phyloP scores from a whole-genome alignment of 2,329 filamentous ascomycete species.

The Cladorrhinum sp. region DNA sequence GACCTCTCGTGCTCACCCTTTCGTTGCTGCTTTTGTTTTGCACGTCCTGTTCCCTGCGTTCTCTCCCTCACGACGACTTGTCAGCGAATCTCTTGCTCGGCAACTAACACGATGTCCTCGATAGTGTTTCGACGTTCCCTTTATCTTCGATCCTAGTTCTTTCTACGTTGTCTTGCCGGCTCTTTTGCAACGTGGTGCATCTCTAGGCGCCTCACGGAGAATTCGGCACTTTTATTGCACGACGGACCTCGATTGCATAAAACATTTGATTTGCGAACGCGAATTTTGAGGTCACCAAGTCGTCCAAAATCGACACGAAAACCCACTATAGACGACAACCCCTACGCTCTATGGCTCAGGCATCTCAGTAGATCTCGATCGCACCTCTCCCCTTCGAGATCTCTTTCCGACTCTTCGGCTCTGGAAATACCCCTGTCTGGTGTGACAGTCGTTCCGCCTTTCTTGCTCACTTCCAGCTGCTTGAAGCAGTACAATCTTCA shows the following conservation, averaged over 20 bases:
- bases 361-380: slow-evolving; percentile 35
- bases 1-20: not conserved
- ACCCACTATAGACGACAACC: slow-evolving; percentile 13
- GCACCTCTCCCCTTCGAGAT: slow-evolving; percentile 25
- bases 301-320: not conserved
- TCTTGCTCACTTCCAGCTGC: slow-evolving; percentile 34
- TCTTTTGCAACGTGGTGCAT: not conserved
- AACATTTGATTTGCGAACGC: slow-evolving; percentile 1
- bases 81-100: not conserved
- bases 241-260: not conserved
- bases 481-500: slow-evolving; percentile 38
- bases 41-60: not conserved
- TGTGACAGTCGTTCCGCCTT: slow-evolving; percentile 29
- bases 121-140: slow-evolving; percentile 26
- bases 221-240: not conserved
- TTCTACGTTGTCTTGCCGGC: slow-evolving; percentile 4
- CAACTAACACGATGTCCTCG: not conserved
- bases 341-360: slow-evolving; percentile 37
- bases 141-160: slow-evolving; percentile 19
- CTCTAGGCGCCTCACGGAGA: not conserved
- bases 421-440: slow-evolving; percentile 33
- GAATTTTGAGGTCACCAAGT: not conserved
- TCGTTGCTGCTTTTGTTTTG: not conserved
- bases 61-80: not conserved
- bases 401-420: slow-evolving; percentile 36